Evolutionary conservation across 371 early-diverging fungal species (phyloP), one percentile per base, ranked within the genome.

Genomic region (Mortierella sp.): DNA sequence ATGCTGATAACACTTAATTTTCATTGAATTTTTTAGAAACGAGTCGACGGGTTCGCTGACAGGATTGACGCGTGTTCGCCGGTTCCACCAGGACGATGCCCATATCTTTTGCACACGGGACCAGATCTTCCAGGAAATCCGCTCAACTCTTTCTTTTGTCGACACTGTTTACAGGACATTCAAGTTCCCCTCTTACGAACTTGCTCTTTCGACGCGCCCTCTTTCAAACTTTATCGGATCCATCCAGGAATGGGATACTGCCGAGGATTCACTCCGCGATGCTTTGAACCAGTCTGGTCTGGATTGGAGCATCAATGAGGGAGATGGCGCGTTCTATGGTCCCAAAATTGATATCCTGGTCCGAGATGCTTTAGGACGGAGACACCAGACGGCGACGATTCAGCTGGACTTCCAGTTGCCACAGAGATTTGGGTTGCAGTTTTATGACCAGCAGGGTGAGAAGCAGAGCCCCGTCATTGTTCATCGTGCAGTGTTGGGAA

Each of bases 271-370:
- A 74, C 92, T 99, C 77, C 95, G 93, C 70, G 91, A 93, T 65
- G 96, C 98, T 10, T 90, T 99, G 88, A 90, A 95, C 81, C 89
- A 92, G 78, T 96, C 95, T 88, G 95, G 97, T 16, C 79, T 90
- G 31, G 80, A 84, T 13, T 99, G 99, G 98, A 92, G 92, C 58
- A 73, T 99, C 65, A 99, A 99, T 82, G 96, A 95, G 55, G 99
- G 99, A 10, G 99, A 99, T 90, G 99, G 99, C 47, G 99, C 99
- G 8, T 99, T 99, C 90, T 99, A 99, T 90, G 99, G 99, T 0
- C 99, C 99, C 77, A 99, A 99, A 92, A 99, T 99, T 84, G 99
- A 99, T 91, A 99, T 99, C 72, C 97, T 97, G 81, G 95, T 99
- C 74, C 89, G 94, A 60, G 99, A 99, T 87, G 99, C 99, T 5